Base-by-base conservation (phyloP, 768 basidiomycete species). In the Boletus insuetus region DNA sequence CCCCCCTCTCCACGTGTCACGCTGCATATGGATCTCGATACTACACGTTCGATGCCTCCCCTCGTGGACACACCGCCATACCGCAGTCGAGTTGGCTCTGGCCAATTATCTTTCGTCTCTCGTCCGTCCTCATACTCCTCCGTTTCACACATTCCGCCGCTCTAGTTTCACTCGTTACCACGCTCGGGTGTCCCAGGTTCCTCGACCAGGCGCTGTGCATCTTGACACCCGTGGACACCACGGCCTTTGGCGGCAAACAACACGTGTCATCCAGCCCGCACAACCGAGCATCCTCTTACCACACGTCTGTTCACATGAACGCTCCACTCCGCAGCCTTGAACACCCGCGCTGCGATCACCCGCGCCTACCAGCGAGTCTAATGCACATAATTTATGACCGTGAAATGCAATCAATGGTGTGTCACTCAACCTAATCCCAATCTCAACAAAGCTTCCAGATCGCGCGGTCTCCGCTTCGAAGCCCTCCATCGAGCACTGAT, bases 391-490 rank as follows among this genome's bases (percentile, higher is more conserved):
- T 50, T 51, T 51, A 62, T 55, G 49, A 46, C 53, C 52, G 57
- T 34, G 51, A 52, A 58, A 58, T 53, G 1, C 50, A 47, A 60
- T 60, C 59, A 60, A 20, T 8, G 43, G 26, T 53, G 47, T 61
- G 51, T 64, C 53, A 60, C 40, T 19, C 54, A 64, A 53, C 63
- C 54, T 61, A 63, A 63, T 63, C 52, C 57, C 53, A 64, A 66
- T 64, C 64, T 64, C 24, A 32, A 10, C 61, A 26, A 26, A 16
- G 31, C 46, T 29, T 47, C 46, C 24, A 64, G 62, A 67, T 65
- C 62, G 56, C 65, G 64, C 59, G 59, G 46, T 58, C 65, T 42
- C 56, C 64, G 64, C 58, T 49, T 51, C 43, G 43, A 59, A 49
- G 19, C 47, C 35, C 3, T 2, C 41, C 57, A 40, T 62, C 47